Conservation (phyloP, 306 rosid genomes). For the Luffa acutangula region DNA sequence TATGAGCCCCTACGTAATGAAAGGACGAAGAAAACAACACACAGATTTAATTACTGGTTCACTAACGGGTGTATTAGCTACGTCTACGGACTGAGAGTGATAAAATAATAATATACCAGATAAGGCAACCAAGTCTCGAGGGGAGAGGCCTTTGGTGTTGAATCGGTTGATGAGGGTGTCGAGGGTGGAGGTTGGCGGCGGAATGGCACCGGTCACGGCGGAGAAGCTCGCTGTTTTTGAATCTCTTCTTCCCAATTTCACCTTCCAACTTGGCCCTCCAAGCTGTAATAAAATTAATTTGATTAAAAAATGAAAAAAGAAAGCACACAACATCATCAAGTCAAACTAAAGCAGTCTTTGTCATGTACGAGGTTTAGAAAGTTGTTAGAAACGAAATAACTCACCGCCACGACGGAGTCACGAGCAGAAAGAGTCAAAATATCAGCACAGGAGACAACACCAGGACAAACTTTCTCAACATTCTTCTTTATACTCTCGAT, state of each 20-base stretch:
- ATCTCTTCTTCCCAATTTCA: slow-evolving; percentile 82
- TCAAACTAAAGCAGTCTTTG: background rate
- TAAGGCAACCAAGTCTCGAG: slow-evolving; percentile 65
- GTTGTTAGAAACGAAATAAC: background rate
- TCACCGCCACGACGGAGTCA: slow-evolving; percentile 54
- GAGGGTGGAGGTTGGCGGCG: slow-evolving; percentile 40
- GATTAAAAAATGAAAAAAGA: no score
- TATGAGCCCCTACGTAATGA: slow-evolving; percentile 24
- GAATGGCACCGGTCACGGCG: slow-evolving; percentile 55
- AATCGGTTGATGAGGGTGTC: slow-evolving; percentile 31
- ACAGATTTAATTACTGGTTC: no score
- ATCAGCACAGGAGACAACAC: slow-evolving; percentile 26
- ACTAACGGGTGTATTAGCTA: no score
- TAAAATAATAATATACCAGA: slow-evolving; percentile 34
- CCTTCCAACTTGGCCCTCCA: slow-evolving; percentile 79
- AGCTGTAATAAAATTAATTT: slow-evolving; percentile 30
- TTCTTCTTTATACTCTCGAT: slow-evolving; percentile 13
- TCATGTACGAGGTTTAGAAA: background rate
- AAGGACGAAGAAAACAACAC: no score
- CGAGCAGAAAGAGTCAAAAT: slow-evolving; percentile 39
- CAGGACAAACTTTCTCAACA: slow-evolving; percentile 15
- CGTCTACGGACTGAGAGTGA: no score
- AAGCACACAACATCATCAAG: background rate
- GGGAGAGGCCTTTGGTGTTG: slow-evolving; percentile 42
- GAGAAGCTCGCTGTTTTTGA: slow-evolving; percentile 46